Base-by-base conservation (phyloP, 75 land plant species). In the Picea sitchensis region DNA sequence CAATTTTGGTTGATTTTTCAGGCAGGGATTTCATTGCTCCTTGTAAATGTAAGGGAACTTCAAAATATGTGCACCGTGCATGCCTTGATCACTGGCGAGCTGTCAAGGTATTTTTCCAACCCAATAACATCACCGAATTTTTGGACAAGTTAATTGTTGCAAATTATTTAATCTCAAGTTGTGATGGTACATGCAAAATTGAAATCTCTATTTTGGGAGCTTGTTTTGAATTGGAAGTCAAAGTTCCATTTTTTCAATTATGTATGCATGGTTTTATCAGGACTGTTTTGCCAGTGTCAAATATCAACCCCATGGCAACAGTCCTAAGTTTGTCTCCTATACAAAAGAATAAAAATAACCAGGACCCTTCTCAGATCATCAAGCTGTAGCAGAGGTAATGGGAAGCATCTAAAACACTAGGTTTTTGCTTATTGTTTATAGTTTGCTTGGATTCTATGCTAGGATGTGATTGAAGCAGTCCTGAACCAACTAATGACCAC, bases 11-110 rank as follows among this genome's bases (percentile, higher is more conserved):
- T 41, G 26, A 38, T 64, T 47, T 79, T 64, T 77, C 90, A 96
- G 97, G 98, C 44, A 83, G 97, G 82, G 98, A 94, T 81, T 94
- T 96, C 83, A 94, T 96, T 65, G 93, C 98, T 34, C 98, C 98
- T 73, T 96, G 98, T 84, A 94, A 92, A 78, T 96, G 98, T 82
- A 96, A 96, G 82, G 98, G 98, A 34, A 95, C 98, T 62, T 85
- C 93, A 26, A 96, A 96, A 81, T 96, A 85, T 82, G 98, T 96
- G 18, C 98, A 96, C 59, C 92, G 98, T 41, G 96, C 87, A 76
- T 96, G 98, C 79, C 82, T 96, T 76, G 98, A 96, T 78, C 94
- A 94, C 82, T 96, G 96, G 96, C 88, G 98, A 65, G 82, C 97
- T 61, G 89, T 94, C 38, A 90, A 78, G 98, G 97, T 96, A 74